A percentile compares a stretch with the other conserved stretches of the same genome.
Conservation (phyloP, 2,329 filamentous ascomycete species). For the Monosporascus ibericus region DNA sequence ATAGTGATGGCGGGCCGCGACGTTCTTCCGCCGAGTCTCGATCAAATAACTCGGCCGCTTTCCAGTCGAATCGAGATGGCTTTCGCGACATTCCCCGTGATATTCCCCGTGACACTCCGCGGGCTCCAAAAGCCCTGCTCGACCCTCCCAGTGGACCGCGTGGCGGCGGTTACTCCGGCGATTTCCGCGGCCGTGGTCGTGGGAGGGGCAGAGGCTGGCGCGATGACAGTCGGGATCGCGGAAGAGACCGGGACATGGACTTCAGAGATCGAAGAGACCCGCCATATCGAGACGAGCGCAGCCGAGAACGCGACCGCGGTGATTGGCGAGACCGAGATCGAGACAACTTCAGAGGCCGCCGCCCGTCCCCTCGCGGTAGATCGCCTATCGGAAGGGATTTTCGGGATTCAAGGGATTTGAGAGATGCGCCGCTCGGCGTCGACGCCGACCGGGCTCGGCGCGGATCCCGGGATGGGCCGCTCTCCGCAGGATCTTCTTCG, state of each 20-base stretch:
- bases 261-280: constrained; percentile 49
- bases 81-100: constrained; percentile 42
- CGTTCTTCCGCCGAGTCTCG: constrained; percentile 57
- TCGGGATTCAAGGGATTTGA: constrained; percentile 47
- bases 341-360: constrained; percentile 49
- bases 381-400: constrained; percentile 62
- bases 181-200: constrained; percentile 55
- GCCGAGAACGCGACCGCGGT: constrained; percentile 49
- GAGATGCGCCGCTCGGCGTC: constrained; percentile 52
- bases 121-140: constrained; percentile 73
- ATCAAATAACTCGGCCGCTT: constrained; percentile 50
- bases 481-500: constrained; percentile 64
- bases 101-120: constrained; percentile 63
- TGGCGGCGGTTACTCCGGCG: constrained; percentile 59
- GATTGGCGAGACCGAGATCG: constrained; percentile 47
- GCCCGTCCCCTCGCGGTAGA: constrained; percentile 54
- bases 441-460: constrained; percentile 63
- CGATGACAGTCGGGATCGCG: constrained; percentile 57
- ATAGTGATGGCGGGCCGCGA: constrained; percentile 61
- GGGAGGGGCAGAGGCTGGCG: constrained; percentile 52
- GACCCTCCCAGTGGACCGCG: constrained; percentile 64
- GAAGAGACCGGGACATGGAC: constrained; percentile 54
- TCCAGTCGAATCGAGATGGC: constrained; percentile 52
- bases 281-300: constrained; percentile 52
- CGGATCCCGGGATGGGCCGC: constrained; percentile 66